These are phyloP conservation scores for Solanum peruvianum DNA, from an alignment of 257 asterid species.

Conservation along the genomic window DNA sequence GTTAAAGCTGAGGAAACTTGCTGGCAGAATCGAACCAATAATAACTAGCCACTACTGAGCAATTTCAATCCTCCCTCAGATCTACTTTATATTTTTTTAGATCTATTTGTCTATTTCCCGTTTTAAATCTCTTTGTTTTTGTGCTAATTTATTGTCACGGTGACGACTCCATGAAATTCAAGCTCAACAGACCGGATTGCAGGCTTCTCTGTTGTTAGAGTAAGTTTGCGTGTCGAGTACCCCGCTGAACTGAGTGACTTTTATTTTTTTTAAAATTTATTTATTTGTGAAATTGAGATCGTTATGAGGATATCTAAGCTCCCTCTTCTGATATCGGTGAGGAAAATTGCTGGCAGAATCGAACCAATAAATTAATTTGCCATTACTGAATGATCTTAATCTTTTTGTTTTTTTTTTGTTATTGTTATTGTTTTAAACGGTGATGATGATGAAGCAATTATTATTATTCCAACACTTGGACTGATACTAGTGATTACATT, in stretches of 20 bases:
- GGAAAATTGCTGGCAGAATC: slow-evolving; percentile 88
- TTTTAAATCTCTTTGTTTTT: no score
- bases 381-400: background rate
- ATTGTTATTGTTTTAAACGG: no score
- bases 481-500: slow-evolving; percentile 13
- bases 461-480: slow-evolving; percentile 30
- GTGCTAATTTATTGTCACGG: slow-evolving; percentile 10
- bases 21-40: slow-evolving; percentile 8
- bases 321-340: slow-evolving; percentile 82
- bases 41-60: slow-evolving; percentile 4
- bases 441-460: slow-evolving; percentile 24
- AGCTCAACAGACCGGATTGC: slow-evolving; percentile 96
- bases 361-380: slow-evolving; percentile 37
- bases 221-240: slow-evolving; percentile 53
- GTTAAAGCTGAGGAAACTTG: background rate
- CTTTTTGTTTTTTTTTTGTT: background rate
- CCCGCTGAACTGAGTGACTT: slow-evolving; percentile 93
- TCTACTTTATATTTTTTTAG: background rate
- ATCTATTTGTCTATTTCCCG: background rate
- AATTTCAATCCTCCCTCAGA: background rate
- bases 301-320: slow-evolving; percentile 72
- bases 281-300: background rate
- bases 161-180: slow-evolving; percentile 65
- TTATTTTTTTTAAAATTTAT: background rate
- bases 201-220: slow-evolving; percentile 26